Percentiles rank a stretch among this genome's conserved stretches.
These are phyloP conservation scores for Yamadazyma pseudoaaseri DNA, from an alignment of 1,139 yeast genomes.

Conservation along the genomic window DNA sequence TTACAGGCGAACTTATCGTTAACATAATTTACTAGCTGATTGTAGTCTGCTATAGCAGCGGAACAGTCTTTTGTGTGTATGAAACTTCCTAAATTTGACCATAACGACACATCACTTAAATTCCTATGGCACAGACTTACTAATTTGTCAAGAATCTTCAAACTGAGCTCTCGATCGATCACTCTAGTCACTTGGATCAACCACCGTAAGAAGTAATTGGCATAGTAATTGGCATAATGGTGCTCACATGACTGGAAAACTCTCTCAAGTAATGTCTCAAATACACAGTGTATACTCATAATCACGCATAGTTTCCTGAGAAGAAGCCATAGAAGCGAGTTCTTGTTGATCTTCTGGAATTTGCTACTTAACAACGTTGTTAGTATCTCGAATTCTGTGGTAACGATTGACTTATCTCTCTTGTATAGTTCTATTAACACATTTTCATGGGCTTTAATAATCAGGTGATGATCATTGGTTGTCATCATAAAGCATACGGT, in stretches of 20 bases:
- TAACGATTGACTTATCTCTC: conserved; percentile 13
- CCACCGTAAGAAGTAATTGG: conserved; percentile 35
- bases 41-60: conserved; percentile 19
- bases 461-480: conserved; percentile 42
- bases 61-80: conserved; percentile 4
- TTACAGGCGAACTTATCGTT: conserved; percentile 5
- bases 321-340: conserved; percentile 41
- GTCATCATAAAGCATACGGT: conserved; percentile 38
- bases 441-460: conserved; percentile 29
- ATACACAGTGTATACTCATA: conserved; percentile 5
- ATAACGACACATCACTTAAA: conserved; percentile 35
- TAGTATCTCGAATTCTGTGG: conserved; percentile 29
- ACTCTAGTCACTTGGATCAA: conserved; percentile 16
- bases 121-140: conserved; percentile 19
- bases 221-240: conserved; percentile 46
- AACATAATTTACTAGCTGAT: conserved; percentile 9
- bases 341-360: conserved; percentile 39
- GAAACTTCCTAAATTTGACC: conserved; percentile 22
- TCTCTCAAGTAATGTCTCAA: conserved; percentile 16
- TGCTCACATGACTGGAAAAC: conserved; percentile 29
- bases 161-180: not conserved
- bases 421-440: conserved; percentile 18
- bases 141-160: conserved; percentile 1
- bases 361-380: conserved; percentile 33
- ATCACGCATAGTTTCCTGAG: conserved; percentile 28